Base-by-base conservation (phyloP, 2,329 filamentous ascomycete genomes). In the Verticillium alfalfae region DNA sequence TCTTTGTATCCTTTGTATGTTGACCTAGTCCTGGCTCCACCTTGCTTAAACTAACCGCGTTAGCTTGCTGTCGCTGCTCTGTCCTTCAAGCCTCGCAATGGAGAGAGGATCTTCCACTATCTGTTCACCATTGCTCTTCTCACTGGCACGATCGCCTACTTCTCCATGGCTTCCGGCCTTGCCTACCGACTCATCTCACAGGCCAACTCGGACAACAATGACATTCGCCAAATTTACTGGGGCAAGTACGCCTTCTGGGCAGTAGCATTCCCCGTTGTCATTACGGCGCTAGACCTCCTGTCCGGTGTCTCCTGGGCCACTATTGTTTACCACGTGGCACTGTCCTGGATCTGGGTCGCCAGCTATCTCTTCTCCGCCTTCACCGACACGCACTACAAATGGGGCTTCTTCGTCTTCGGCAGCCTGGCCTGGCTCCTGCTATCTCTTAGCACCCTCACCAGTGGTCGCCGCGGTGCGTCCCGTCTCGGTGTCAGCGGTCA, bases 81-180 rank as follows among this genome's bases (percentile, higher is more conserved):
- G 5, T 76, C 75, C 63, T 76, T 80, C 68, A 69, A 73, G 12
- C 76, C 81, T 41, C 75, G 72, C 54, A 71, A 76, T 41, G 78
- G 78, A 59, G 81, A 85, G 68, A 78, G 76, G 66, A 78, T 85
- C 67, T 85, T 85, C 74, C 81, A 86, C 73, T 84, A 85, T 70
- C 72, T 84, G 64, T 82, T 84, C 70, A 76, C 72, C 65, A 73
- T 83, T 59, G 76, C 77, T 39, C 75, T 81, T 49, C 73, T 85
- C 10, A 77, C 79, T 63, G 82, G 81, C 61, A 68, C 78, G 22
- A 75, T 84, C 65, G 69, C 76, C 59, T 85, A 85, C 76, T 86
- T 73, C 65, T 75, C 82, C 62, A 75, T 79, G 71, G 83, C 82
- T 6, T 80, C 82, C 5, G 78, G 84, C 65, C 75, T 85, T 1